Percentiles rank a stretch among this genome's conserved stretches.
phyloP scores from a whole-genome alignment of 352 stramenopile genomes.

The Globisporangium nodosum region DNA sequence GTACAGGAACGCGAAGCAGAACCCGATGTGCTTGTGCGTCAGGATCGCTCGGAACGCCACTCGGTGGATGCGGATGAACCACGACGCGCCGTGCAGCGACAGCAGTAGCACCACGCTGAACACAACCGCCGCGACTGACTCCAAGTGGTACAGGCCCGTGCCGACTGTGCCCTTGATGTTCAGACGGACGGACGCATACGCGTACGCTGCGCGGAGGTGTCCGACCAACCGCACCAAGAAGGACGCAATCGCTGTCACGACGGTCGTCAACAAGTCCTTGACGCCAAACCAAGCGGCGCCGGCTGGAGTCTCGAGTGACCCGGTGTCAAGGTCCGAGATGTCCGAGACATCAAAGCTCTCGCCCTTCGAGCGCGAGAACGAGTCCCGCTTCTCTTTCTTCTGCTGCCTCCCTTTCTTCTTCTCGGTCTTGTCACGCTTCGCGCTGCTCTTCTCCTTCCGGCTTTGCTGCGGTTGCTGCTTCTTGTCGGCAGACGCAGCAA shows the following conservation, averaged over 20 bases:
- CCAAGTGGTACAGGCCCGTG: conserved; percentile 43
- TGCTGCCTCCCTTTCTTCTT: conserved; percentile 32
- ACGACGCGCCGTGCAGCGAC: conserved; percentile 62
- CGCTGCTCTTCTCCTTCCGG: conserved; percentile 38
- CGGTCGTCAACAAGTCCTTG: not conserved
- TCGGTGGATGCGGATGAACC: conserved; percentile 75
- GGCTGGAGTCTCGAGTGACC: conserved; percentile 1
- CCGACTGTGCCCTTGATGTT: conserved; percentile 42
- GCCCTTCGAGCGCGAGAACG: conserved; percentile 28
- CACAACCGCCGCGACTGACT: conserved; percentile 58
- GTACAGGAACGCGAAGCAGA: conserved; percentile 87
- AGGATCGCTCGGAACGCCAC: conserved; percentile 78
- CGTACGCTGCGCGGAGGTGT: conserved; percentile 4
- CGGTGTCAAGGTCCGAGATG: conserved; percentile 14
- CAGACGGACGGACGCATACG: conserved; percentile 10
- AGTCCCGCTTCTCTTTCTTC: conserved; percentile 63
- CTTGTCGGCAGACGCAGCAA: not conserved
- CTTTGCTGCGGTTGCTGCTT: not conserved
- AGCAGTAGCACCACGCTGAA: conserved; percentile 67
- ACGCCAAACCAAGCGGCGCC: not conserved
- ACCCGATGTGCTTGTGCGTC: conserved; percentile 81
- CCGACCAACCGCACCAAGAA: not conserved
- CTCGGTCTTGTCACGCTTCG: conserved; percentile 19
- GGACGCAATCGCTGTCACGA: not conserved
- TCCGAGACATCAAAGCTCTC: conserved; percentile 26